Base-by-base conservation (phyloP, 1,284 basidiomycete genomes). In the Moesziomyces sp. region DNA sequence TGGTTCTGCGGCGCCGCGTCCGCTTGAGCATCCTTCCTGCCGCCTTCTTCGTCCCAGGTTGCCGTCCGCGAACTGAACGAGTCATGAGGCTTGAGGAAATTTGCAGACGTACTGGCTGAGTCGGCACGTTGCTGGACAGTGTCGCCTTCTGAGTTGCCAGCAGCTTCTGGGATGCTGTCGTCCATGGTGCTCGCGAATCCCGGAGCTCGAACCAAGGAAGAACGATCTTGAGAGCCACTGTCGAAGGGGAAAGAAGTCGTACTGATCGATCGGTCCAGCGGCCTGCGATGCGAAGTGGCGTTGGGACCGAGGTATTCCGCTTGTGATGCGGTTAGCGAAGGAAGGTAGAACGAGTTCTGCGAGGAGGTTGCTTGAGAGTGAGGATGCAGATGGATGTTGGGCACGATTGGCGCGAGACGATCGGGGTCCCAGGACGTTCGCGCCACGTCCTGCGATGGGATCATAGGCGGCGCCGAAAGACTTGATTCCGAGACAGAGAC, bases 1-100 rank as follows among this genome's bases (percentile, higher is more conserved):
- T 24, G 51, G 16, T 33, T 42, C 19, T 43, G 35, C 46, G 45
- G 51, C 38, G 23, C 19, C 19, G 19, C 42, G 26, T 21, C 62
- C n/a, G 21, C 38, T 30, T 44, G 50, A 58, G 49, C 56, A 63
- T 46, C 49, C 60, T 61, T 72, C 33, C 46, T 46, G 48, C 19
- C 61, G 68, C 68, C 68, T 66, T 72, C 68, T 58, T 72, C 68
- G 54, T 62, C 52, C 50, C 47, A 46, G 40, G 58, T 58, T 66
- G 62, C 62, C 58, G 58, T 55, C 38, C 60, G 58, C 51, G 59
- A 54, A 52, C 52, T 55, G 33, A 44, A 62, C 58, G 50, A 65
- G 33, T 72, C 68, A 72, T 72, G 58, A 72, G 68, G 68, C 68
- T 58, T 54, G 45, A 51, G 49, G 62, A 72, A 72, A 72, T 66